phyloP scores from a whole-genome alignment of 352 stramenopile species.

The Aphanomyces invadans region DNA sequence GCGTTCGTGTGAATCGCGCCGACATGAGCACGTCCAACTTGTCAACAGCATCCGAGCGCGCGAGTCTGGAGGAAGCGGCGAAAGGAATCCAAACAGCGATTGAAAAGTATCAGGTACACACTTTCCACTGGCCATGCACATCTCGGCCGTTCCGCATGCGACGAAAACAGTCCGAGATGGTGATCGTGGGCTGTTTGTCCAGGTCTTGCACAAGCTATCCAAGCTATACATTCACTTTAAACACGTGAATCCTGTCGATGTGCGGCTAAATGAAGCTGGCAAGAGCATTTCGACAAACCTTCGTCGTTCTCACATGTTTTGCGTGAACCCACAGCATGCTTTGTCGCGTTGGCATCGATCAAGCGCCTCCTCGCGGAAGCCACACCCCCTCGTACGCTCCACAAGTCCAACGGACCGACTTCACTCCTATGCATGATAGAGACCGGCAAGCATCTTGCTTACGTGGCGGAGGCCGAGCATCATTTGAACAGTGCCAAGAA shows the following conservation, averaged over 20 bases:
- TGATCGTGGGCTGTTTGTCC: neutral
- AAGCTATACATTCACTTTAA: constrained; percentile 7
- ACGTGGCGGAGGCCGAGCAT: constrained; percentile 11
- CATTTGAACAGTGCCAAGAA: neutral
- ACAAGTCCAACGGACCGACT: neutral
- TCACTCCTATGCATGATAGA: neutral
- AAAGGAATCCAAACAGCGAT: neutral
- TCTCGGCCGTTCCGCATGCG: too few species aligned
- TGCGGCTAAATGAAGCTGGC: constrained; percentile 6
- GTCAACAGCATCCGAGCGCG: neutral
- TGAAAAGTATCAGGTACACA: constrained; percentile 21
- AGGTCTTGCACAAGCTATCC: constrained; percentile 2
- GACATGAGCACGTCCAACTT: neutral
- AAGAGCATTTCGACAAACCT: neutral
- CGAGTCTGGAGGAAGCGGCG: constrained; percentile 1
- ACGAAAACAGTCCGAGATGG: too few species aligned
- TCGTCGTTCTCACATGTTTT: neutral
- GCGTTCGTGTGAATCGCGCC: too few species aligned
- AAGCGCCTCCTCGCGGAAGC: constrained; percentile 11
- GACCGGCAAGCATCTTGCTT: neutral
- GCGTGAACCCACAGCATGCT: neutral
- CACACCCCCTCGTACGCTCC: neutral
- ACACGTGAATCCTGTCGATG: neutral
- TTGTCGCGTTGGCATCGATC: constrained; percentile 12
- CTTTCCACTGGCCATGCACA: too few species aligned